Percentiles rank a stretch among this genome's conserved stretches.
These are phyloP conservation scores for Monosporascus sp. DNA, from an alignment of 2,329 filamentous ascomycete species.

Conservation along the genomic window DNA sequence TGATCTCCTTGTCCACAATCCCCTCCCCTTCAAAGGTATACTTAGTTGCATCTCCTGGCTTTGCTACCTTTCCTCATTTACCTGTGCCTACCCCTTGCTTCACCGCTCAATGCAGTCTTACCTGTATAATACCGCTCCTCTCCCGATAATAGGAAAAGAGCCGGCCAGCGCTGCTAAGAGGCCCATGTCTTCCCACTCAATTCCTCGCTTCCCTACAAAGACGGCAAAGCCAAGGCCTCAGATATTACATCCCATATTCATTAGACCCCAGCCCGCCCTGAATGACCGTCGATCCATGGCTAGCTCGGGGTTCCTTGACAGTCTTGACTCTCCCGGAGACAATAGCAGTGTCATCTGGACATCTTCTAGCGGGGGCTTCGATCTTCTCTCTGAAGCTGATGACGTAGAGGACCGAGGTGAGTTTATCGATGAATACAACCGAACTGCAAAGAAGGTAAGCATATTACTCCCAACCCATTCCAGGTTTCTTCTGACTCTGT, in stretches of 20 bases:
- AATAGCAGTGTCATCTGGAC: conserved; percentile 53
- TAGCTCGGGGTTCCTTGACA: conserved; percentile 7
- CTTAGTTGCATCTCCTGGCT: background rate
- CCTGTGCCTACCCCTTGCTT: conserved; percentile 5
- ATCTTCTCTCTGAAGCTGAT: conserved; percentile 42
- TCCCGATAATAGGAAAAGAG: conserved; percentile 19
- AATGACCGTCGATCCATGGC: conserved; percentile 11
- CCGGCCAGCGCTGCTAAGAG: conserved; percentile 5
- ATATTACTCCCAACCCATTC: background rate
- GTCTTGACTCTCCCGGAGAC: conserved; percentile 16
- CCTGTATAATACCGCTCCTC: conserved; percentile 17
- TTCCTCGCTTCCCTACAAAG: conserved; percentile 1
- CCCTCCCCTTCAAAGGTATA: background rate
- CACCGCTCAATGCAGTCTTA: conserved; percentile 26
- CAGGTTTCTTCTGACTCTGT: conserved; percentile 5
- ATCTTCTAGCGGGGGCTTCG: conserved; percentile 47
- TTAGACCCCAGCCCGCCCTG: conserved; percentile 9
- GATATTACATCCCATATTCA: conserved; percentile 13
- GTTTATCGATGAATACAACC: conserved; percentile 56
- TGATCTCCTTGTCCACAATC: background rate
- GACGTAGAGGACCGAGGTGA: conserved; percentile 41
- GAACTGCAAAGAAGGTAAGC: conserved; percentile 50
- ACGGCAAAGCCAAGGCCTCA: conserved; percentile 8
- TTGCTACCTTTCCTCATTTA: background rate
- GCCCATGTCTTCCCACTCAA: conserved; percentile 10